A percentile compares a stretch with the other conserved stretches of the same genome.
Evolutionary conservation across 495 filamentous ascomycete genomes (phyloP).

Genomic region (Neurospora sp.): DNA sequence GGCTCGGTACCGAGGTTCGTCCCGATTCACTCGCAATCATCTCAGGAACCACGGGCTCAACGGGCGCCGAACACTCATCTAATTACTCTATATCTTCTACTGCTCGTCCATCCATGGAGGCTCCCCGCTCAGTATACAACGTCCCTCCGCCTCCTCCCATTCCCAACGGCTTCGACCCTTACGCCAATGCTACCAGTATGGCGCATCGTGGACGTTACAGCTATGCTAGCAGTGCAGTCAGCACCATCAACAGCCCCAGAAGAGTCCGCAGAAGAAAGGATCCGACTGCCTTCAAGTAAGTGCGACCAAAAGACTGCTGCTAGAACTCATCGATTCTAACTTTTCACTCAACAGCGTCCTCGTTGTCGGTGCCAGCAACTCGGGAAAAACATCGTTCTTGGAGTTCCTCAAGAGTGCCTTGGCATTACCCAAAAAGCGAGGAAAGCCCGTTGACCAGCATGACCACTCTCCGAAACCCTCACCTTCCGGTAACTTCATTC

Average conservation of each 20-base stretch:
- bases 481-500: conserved; percentile 57
- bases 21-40: conserved; percentile 57
- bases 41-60: conserved; percentile 29
- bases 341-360: conserved; percentile 54
- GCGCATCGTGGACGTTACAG: conserved; percentile 93
- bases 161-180: conserved; percentile 55
- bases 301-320: not conserved
- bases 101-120: conserved; percentile 36
- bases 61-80: conserved; percentile 27
- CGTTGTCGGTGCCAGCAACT: conserved; percentile 78
- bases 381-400: conserved; percentile 93
- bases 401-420: conserved; percentile 85
- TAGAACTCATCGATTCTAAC: not conserved
- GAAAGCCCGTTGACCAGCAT: conserved; percentile 39
- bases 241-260: conserved; percentile 88
- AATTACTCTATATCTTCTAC: conserved; percentile 15
- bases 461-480: conserved; percentile 40
- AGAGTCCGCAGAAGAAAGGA: conserved; percentile 91
- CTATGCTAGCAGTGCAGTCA: conserved; percentile 86
- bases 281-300: conserved; percentile 97
- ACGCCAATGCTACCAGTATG: conserved; percentile 85
- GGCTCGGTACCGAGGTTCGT: conserved; percentile 54
- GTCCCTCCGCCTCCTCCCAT: conserved; percentile 43
- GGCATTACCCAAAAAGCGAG: conserved; percentile 69
- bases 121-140: conserved; percentile 22